Base-by-base conservation (phyloP, 1,139 yeast species). In the Yamadazyma taylorii region DNA sequence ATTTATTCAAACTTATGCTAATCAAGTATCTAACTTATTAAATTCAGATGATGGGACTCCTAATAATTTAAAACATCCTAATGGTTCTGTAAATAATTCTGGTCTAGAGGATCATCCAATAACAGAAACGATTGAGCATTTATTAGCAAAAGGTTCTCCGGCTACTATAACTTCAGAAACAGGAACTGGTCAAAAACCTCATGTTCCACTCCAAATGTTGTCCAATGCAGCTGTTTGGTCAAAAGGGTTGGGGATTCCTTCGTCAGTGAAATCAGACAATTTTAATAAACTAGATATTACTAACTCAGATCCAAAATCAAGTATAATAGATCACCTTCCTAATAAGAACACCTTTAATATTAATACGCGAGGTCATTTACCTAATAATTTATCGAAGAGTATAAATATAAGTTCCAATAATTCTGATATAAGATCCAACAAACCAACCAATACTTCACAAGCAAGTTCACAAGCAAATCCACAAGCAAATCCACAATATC, bases 1-100 rank as follows among this genome's bases (percentile, higher is more conserved):
- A 30, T 81, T 79, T 45, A 66, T 77, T 17, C 84, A 79, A 47
- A 79, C 85, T 0, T 81, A 79, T 52, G 71, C 76, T 2, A 69
- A 73, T 24, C 84, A 79, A 52, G 70, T 76, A n/a, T 42, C 41
- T 21, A 23, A 38, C 5, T 47, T 69, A 24, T 43, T 68, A 26
- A 42, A 48, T 23, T 55, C 56, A 23, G 56, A 56, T 33, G 62
- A 59, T 3, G 58, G 52, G 17, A 55, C 61, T 2, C 60, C 64
- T 1, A 53, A 51, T 22, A 52, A 54, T 35, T 54, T 61, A 31
- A 50, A 44, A 35, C 55, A 45, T 5, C 33, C 35, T 12, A 22
- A 32, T 13, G 22, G 37, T 13, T 10, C 28, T 6, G 28, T 5
- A 6, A 19, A 8, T 8, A 19, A 8, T 19, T 19, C 21, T 19